Conservation (phyloP, 2,329 filamentous ascomycete species). For the Pezicula carpinea region DNA sequence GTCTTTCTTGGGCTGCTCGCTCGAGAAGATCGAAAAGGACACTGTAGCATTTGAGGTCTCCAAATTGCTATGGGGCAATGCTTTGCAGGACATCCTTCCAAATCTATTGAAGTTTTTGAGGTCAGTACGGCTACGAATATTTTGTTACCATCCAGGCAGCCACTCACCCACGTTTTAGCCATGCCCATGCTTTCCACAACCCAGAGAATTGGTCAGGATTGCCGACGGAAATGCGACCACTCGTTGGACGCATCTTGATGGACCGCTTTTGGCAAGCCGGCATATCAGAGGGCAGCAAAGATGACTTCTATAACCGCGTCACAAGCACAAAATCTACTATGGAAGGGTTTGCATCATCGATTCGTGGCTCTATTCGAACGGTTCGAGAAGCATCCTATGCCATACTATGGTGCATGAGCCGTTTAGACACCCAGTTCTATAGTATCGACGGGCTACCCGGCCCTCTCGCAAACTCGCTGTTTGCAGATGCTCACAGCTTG, state of each 20-base stretch:
- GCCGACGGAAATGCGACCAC: constrained; percentile 67
- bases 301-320: constrained; percentile 93
- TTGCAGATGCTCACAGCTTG: constrained; percentile 74
- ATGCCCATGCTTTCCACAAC: constrained; percentile 90
- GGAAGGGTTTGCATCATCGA: constrained; percentile 90
- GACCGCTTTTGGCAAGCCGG: constrained; percentile 98
- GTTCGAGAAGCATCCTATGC: constrained; percentile 93
- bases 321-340: constrained; percentile 83
- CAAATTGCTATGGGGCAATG: constrained; percentile 77
- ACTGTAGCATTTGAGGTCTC: constrained; percentile 71
- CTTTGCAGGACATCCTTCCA: constrained; percentile 78
- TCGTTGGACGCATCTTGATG: constrained; percentile 79
- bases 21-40: constrained; percentile 77
- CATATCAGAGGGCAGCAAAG: constrained; percentile 91
- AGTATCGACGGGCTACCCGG: constrained; percentile 79
- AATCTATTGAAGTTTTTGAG: constrained; percentile 78
- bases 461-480: constrained; percentile 78
- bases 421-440: constrained; percentile 84
- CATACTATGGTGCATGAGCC: constrained; percentile 89
- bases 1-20: constrained; percentile 85
- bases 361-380: constrained; percentile 81
- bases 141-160: neutral
- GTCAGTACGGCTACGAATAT: constrained; percentile 35
- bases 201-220: constrained; percentile 76
- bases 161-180: constrained; percentile 39